A percentile compares a stretch with the other conserved stretches of the same genome.
Evolutionary conservation across 2,329 filamentous ascomycete species (phyloP).

Genomic region (Epichloe baconii): DNA sequence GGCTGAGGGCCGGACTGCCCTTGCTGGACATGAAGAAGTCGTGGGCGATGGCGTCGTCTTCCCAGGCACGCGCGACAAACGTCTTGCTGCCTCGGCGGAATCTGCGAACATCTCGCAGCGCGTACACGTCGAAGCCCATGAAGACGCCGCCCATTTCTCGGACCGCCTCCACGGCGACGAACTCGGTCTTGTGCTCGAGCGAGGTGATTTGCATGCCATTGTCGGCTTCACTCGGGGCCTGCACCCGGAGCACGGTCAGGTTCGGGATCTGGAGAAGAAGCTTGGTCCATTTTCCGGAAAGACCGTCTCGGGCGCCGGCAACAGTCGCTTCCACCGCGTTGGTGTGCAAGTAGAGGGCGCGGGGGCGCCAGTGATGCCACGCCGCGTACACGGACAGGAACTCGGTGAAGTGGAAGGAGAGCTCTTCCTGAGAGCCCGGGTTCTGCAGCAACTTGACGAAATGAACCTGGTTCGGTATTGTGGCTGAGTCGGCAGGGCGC

Average conservation of each 20-base stretch:
- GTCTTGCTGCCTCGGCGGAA: constrained; percentile 5
- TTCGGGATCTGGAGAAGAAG: constrained; percentile 12
- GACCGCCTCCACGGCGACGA: constrained; percentile 11
- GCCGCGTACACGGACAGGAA: constrained; percentile 2
- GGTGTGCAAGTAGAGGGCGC: constrained; percentile 2
- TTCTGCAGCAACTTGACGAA: constrained; percentile 1
- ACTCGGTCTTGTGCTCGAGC: constrained; percentile 12
- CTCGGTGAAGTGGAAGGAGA: constrained; percentile 2
- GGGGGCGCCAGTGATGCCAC: constrained; percentile 2
- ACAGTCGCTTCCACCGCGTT: not conserved
- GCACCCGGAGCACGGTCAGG: constrained; percentile 20
- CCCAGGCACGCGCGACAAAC: not conserved
- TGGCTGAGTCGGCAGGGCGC: not conserved
- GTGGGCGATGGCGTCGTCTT: not conserved
- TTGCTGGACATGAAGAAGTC: constrained; percentile 1
- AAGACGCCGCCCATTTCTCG: constrained; percentile 12
- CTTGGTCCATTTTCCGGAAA: constrained; percentile 12
- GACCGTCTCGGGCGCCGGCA: not conserved
- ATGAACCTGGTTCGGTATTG: constrained; percentile 2
- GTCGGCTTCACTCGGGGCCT: constrained; percentile 5
- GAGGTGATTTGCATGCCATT: constrained; percentile 8
- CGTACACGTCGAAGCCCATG: constrained; percentile 12
- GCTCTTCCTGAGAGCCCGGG: not conserved
- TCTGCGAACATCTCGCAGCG: constrained; percentile 6
- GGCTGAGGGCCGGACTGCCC: not conserved